Evolutionary conservation across 148 eudicot genomes (phyloP).

Genomic region (Rhododendron mucronatum): DNA sequence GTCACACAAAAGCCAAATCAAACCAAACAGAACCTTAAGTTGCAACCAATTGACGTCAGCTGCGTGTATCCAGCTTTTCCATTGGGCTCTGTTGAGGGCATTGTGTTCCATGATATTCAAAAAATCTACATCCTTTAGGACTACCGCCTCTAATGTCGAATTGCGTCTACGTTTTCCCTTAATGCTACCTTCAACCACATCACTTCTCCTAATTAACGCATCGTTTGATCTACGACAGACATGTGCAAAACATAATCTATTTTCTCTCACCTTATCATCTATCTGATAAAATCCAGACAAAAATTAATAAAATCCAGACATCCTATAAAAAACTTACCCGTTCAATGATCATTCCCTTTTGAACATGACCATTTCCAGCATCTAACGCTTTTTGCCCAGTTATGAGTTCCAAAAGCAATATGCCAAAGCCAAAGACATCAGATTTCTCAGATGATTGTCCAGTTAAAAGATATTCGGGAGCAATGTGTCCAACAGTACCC

Average conservation of each 20-base stretch:
- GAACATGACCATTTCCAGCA: conserved; percentile 70
- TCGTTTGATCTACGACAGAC: not conserved
- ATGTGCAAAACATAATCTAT: not conserved
- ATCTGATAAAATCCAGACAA: not conserved
- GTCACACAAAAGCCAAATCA: not conserved
- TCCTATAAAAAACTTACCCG: conserved; percentile 37
- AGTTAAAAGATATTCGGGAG: conserved; percentile 93
- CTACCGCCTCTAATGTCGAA: not conserved
- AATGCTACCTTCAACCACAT: not conserved
- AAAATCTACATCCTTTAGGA: not conserved
- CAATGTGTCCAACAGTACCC: conserved; percentile 91
- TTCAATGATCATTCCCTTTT: conserved; percentile 85
- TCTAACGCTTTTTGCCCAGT: conserved; percentile 78
- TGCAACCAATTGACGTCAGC: not conserved
- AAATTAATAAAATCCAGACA: not conserved
- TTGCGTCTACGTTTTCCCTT: not conserved
- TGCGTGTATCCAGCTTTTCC: not conserved
- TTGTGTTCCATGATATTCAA: not conserved
- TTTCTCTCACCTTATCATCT: not conserved
- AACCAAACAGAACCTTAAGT: not conserved
- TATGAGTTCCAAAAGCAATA: conserved; percentile 81
- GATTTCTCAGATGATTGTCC: conserved; percentile 96
- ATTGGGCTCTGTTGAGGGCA: not conserved
- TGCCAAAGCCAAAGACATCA: conserved; percentile 90
- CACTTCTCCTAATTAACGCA: not conserved